phyloP scores from a whole-genome alignment of 1,284 basidiomycete genomes.

The Malassezia caprae region DNA sequence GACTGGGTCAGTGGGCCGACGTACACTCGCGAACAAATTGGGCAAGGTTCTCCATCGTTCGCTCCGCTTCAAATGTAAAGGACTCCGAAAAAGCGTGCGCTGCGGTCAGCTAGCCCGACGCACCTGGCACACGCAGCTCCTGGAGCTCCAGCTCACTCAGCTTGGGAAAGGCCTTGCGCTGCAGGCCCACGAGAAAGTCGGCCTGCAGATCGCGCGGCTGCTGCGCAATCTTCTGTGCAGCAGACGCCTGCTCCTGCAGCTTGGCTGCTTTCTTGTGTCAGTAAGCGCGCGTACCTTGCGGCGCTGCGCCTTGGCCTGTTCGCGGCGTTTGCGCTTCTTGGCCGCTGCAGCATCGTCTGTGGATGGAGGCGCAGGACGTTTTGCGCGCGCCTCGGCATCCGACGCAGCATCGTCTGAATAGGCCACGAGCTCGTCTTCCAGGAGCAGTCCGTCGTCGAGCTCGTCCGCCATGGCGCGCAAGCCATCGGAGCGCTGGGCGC shows the following conservation, averaged over 20 bases:
- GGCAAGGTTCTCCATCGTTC: slow-evolving; percentile 10
- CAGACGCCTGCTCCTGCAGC: neutral
- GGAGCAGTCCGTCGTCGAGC: slow-evolving; percentile 30
- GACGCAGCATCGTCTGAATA: slow-evolving; percentile 10
- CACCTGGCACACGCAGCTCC: slow-evolving; percentile 23
- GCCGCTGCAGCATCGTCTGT: slow-evolving; percentile 22
- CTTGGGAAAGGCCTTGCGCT: slow-evolving; percentile 27
- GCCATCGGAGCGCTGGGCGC: neutral
- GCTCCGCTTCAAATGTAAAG: neutral
- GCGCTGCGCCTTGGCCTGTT: slow-evolving; percentile 8
- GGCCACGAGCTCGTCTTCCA: slow-evolving; percentile 25
- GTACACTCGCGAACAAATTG: slow-evolving; percentile 6
- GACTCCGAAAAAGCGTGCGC: slow-evolving; percentile 2
- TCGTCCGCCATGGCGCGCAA: slow-evolving; percentile 28
- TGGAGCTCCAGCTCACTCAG: slow-evolving; percentile 36
- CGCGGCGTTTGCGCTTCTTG: slow-evolving; percentile 24
- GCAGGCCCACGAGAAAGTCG: slow-evolving; percentile 31
- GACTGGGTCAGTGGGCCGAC: neutral
- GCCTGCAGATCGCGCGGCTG: slow-evolving; percentile 35
- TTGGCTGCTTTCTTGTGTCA: slow-evolving; percentile 2
- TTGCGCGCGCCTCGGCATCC: neutral
- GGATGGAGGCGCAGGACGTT: neutral
- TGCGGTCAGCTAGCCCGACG: neutral
- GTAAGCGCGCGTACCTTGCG: neutral
- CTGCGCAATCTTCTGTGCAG: neutral